Evolutionary conservation across 2,329 filamentous ascomycete species (phyloP).

Genomic region (Venturia pyrina): DNA sequence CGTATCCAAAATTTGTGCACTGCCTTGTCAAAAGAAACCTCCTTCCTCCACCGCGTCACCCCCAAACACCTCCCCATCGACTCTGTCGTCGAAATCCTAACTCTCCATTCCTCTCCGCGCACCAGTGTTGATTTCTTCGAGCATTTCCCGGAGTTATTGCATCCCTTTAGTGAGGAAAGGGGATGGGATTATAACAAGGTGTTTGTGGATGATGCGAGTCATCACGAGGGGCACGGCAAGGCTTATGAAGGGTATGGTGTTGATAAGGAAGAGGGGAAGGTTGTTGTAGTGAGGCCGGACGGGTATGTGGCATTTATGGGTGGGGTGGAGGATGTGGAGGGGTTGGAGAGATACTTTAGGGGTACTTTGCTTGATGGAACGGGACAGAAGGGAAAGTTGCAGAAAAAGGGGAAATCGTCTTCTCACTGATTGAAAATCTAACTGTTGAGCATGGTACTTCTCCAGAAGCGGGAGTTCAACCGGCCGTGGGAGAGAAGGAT

Average conservation of each 20-base stretch:
- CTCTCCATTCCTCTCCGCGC: constrained; percentile 47
- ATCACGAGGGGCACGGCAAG: constrained; percentile 32
- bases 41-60: constrained; percentile 38
- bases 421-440: no score
- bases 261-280: constrained; percentile 43
- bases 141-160: constrained; percentile 33
- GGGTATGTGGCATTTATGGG: constrained; percentile 49
- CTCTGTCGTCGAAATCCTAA: constrained; percentile 49
- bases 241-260: constrained; percentile 50
- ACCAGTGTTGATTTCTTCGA: constrained; percentile 30
- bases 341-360: constrained; percentile 20
- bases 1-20: constrained; percentile 40
- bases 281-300: constrained; percentile 55
- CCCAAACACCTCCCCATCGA: constrained; percentile 30
- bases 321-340: constrained; percentile 23
- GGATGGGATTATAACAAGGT: constrained; percentile 34
- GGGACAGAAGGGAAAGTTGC: not conserved
- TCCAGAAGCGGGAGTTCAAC: no score
- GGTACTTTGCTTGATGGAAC: constrained; percentile 10
- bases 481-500: no score
- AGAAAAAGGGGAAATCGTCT: not conserved
- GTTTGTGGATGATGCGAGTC: constrained; percentile 36
- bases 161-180: constrained; percentile 30
- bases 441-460: no score
- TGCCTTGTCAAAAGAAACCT: constrained; percentile 22